Conservation (phyloP, 1,139 yeast genomes). For the Meyerozyma athensensis region DNA sequence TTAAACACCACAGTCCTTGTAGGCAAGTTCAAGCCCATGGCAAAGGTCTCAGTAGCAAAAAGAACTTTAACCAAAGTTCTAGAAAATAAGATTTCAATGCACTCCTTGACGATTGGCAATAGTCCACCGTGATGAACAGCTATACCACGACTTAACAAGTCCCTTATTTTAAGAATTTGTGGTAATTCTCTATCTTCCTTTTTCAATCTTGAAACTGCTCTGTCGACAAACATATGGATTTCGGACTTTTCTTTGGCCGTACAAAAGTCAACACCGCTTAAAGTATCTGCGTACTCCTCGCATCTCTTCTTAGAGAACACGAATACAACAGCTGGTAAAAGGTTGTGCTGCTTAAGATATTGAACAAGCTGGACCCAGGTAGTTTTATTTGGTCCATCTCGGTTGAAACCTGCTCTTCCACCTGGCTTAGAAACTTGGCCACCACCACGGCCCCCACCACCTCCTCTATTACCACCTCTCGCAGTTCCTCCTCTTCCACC, state of each 20-base stretch:
- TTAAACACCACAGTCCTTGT: constrained; percentile 94
- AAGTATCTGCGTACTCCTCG: constrained; percentile 84
- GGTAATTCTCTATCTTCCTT: constrained; percentile 92
- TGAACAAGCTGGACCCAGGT: constrained; percentile 80
- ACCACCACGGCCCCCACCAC: constrained; percentile 22
- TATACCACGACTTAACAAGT: constrained; percentile 81
- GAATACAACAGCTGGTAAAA: constrained; percentile 87
- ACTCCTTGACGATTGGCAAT: constrained; percentile 91
- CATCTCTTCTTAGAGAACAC: constrained; percentile 92
- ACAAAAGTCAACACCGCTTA: constrained; percentile 74
- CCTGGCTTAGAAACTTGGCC: constrained; percentile 11
- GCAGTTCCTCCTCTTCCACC: constrained; percentile 46
- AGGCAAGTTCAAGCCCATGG: constrained; percentile 96
- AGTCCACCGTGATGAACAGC: constrained; percentile 98
- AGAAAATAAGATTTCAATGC: constrained; percentile 88
- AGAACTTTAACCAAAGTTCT: constrained; percentile 80
- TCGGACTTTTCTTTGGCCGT: constrained; percentile 82
- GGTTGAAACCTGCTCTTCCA: constrained; percentile 27
- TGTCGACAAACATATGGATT: constrained; percentile 86
- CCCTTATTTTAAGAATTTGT: constrained; percentile 78
- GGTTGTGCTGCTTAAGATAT: constrained; percentile 55
- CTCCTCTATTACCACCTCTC: constrained; percentile 35
- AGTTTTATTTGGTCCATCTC: constrained; percentile 72
- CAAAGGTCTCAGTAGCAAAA: constrained; percentile 97
- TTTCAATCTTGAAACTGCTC: constrained; percentile 80